Base-by-base conservation (phyloP, 2,329 filamentous ascomycete genomes). In the Xylariaceae sp. region DNA sequence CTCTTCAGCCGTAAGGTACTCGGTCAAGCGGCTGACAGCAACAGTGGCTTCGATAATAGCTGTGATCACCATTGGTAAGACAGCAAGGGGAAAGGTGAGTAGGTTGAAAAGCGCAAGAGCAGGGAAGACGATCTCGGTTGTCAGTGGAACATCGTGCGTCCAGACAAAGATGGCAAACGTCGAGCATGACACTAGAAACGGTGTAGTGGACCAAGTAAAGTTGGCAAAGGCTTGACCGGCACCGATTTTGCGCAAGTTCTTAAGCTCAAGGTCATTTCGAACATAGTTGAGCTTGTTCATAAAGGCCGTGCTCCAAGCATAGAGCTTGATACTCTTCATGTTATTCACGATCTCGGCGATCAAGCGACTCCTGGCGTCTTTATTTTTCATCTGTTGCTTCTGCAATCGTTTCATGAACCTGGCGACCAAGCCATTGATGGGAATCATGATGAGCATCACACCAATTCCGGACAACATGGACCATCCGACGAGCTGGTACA, bases 321-420 rank as follows among this genome's bases (percentile, higher is more conserved):
- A 98, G 16, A 98, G 79, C 70, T 98, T 98, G 72, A 98, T 93
- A 61, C 89, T 95, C 73, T 98, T 98, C 87, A 98, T 98, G 68
- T 97, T 97, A 73, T 94, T 96, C 59, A 98, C 74, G 52, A 98
- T 98, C 65, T 98, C 93, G 6, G 91, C 94, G 74, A 97, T 96
- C 44, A 98, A 70, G 37, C 91, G 81, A 35, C 90, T 95, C 59
- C 93, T 81, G 30, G 89, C 79, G 58, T 98, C 93, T 69, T 98
- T 98, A 71, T 97, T 97, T 73, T 94, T 95, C 93, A 98, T 98
- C 69, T 98, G 93, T 50, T 83, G 75, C 66, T 97, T 94, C 62
- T 98, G 94, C 55, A 98, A 70, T 33, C 78, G 89, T 70, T 95
- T 96, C 87, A 96, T 96, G 54, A 95, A 76, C 44, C 85, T 80